Evolutionary conservation across 805 yeast genomes (phyloP).

Genomic region (Schizosaccharomyces japonicus): DNA sequence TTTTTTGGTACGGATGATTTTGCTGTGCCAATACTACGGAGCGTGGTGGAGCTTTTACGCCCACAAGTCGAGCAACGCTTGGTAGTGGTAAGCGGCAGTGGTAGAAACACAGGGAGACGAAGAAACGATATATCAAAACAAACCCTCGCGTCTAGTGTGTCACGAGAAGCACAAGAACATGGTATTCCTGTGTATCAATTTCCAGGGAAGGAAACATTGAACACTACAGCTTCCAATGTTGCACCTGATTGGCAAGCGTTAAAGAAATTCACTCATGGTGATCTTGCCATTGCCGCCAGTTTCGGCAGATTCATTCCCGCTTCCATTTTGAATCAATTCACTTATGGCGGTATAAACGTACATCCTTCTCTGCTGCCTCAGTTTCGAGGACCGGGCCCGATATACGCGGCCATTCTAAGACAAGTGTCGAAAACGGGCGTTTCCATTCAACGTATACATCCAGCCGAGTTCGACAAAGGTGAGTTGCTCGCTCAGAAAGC

Average conservation of each 20-base stretch:
- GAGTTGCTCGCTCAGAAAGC: slow-evolving; percentile 32
- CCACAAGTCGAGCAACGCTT: no score
- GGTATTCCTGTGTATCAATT: no score
- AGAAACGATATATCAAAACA: no score
- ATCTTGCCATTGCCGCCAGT: slow-evolving; percentile 73
- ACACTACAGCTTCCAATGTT: no score
- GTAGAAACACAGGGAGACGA: no score
- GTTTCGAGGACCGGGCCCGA: slow-evolving; percentile 70
- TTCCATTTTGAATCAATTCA: slow-evolving; percentile 24
- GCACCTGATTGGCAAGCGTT: slow-evolving; percentile 12
- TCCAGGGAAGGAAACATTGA: no score
- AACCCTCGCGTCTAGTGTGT: no score
- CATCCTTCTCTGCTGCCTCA: slow-evolving; percentile 78
- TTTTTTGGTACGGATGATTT: slow-evolving; percentile 61
- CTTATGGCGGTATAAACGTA: slow-evolving; percentile 58
- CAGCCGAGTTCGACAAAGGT: slow-evolving; percentile 66
- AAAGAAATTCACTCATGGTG: slow-evolving; percentile 28
- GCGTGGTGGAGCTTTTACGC: slow-evolving; percentile 17
- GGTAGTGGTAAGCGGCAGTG: slow-evolving; percentile 7
- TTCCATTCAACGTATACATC: slow-evolving; percentile 73
- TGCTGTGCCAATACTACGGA: slow-evolving; percentile 29
- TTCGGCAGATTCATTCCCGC: slow-evolving; percentile 65
- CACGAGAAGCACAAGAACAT: no score
- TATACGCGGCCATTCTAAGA: slow-evolving; percentile 54
- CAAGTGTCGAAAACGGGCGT: slow-evolving; percentile 50